These are phyloP conservation scores for Talaromyces adpressus DNA, from an alignment of 495 filamentous ascomycete genomes.

Conservation along the genomic window DNA sequence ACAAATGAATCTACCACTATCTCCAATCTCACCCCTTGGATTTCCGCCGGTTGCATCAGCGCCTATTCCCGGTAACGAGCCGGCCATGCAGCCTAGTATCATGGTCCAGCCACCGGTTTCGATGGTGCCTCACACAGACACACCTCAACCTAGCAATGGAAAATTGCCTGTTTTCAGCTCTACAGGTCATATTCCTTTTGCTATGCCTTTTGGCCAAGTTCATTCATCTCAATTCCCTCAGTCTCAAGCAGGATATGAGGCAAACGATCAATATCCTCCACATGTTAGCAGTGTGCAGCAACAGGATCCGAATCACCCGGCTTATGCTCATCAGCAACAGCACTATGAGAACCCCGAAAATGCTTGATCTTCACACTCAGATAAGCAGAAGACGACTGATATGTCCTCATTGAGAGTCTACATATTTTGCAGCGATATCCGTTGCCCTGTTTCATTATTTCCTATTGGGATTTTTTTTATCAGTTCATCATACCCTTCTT, in stretches of 20 bases:
- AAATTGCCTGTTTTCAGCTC: constrained; percentile 47
- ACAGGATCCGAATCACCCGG: not conserved
- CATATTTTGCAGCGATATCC: not conserved
- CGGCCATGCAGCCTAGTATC: constrained; percentile 10
- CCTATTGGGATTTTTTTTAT: not conserved
- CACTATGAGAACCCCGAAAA: not conserved
- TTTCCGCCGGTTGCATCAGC: constrained; percentile 21
- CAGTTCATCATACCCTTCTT: not conserved
- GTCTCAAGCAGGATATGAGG: not conserved
- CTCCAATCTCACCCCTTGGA: not conserved
- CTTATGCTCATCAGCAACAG: not conserved
- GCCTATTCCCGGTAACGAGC: not conserved
- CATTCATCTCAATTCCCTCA: not conserved
- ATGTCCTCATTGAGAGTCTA: not conserved
- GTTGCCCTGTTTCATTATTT: not conserved
- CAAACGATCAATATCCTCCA: not conserved
- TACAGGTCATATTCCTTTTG: constrained; percentile 45
- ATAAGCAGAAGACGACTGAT: not conserved
- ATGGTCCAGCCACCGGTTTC: constrained; percentile 22
- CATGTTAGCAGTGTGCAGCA: not conserved
- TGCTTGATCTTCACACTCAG: not conserved
- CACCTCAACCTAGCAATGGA: constrained; percentile 24
- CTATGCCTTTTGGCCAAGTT: constrained; percentile 6
- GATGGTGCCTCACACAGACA: constrained; percentile 11
- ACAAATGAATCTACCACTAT: not conserved